A percentile compares a stretch with the other conserved stretches of the same genome.
phyloP scores from a whole-genome alignment of 1,139 yeast genomes.

The Candida mesenterica region DNA sequence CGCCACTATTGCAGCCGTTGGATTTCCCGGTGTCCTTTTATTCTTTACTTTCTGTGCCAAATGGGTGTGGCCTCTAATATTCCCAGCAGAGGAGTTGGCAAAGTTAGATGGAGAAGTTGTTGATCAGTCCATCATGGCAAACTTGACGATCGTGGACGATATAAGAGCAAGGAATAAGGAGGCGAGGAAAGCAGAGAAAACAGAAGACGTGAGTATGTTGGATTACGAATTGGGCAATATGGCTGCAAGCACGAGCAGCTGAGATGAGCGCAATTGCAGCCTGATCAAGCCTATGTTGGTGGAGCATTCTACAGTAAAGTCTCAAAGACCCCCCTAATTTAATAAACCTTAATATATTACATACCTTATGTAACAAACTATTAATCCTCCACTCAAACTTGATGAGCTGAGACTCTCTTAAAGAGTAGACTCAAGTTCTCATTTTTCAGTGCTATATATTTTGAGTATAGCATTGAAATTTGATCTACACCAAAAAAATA shows the following conservation, averaged over 20 bases:
- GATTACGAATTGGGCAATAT: constrained; percentile 7
- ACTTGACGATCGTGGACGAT: constrained; percentile 25
- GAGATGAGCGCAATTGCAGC: neutral
- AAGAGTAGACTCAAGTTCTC: too few relatives aligned
- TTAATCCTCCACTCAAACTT: too few relatives aligned
- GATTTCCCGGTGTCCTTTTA: constrained; percentile 81
- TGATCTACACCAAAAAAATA: neutral
- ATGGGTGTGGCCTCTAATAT: constrained; percentile 65
- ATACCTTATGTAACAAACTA: too few relatives aligned
- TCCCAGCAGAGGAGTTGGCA: constrained; percentile 59
- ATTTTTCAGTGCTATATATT: too few relatives aligned
- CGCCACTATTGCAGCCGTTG: constrained; percentile 86
- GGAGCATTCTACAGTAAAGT: too few relatives aligned
- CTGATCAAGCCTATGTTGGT: neutral
- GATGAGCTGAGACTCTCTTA: too few relatives aligned
- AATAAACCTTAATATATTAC: too few relatives aligned
- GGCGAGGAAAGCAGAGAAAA: constrained; percentile 7
- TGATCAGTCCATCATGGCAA: constrained; percentile 50
- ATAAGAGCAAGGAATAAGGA: constrained; percentile 9
- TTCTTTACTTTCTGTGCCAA: constrained; percentile 59
- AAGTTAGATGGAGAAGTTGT: constrained; percentile 75
- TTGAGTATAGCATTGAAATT: too few relatives aligned
- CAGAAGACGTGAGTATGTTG: constrained; percentile 4
- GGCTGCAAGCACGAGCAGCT: constrained; percentile 6
- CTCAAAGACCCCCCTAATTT: too few relatives aligned